phyloP scores from a whole-genome alignment of 169 alveolate species.

The Amoebophrya sp. region DNA sequence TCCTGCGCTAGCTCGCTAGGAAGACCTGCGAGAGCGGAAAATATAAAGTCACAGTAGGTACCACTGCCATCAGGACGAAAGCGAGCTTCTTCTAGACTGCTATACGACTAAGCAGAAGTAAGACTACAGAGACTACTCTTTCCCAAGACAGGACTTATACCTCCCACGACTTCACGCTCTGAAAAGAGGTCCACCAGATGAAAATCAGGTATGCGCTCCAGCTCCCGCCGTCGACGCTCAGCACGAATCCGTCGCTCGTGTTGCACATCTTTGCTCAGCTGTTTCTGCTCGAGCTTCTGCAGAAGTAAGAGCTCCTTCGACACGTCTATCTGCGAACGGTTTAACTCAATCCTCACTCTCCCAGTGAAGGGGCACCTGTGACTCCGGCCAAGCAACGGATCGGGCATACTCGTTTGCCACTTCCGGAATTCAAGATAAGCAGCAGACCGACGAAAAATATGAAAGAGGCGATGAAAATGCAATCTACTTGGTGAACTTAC shows the following conservation, averaged over 20 bases:
- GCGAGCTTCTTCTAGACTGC: too few species aligned
- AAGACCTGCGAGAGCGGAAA: too few species aligned
- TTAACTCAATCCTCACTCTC: background rate
- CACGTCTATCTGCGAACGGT: background rate
- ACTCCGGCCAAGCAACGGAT: background rate
- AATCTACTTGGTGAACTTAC: too few species aligned
- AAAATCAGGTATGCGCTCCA: background rate
- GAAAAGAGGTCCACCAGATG: background rate
- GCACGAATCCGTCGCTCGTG: background rate
- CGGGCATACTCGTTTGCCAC: background rate
- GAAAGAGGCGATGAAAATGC: too few species aligned
- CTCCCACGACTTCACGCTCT: background rate
- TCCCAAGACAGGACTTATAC: too few species aligned
- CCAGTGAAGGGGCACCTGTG: background rate
- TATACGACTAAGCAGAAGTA: too few species aligned
- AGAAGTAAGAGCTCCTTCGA: background rate
- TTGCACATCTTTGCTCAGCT: background rate
- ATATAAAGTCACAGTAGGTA: too few species aligned
- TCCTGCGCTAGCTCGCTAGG: background rate
- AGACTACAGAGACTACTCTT: too few species aligned
- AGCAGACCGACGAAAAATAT: too few species aligned
- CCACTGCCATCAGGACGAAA: too few species aligned
- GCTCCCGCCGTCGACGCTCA: background rate
- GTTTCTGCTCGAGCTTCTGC: background rate
- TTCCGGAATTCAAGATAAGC: background rate